These are phyloP conservation scores for Daldinia sp. DNA, from an alignment of 2,329 filamentous ascomycete species.

Conservation along the genomic window DNA sequence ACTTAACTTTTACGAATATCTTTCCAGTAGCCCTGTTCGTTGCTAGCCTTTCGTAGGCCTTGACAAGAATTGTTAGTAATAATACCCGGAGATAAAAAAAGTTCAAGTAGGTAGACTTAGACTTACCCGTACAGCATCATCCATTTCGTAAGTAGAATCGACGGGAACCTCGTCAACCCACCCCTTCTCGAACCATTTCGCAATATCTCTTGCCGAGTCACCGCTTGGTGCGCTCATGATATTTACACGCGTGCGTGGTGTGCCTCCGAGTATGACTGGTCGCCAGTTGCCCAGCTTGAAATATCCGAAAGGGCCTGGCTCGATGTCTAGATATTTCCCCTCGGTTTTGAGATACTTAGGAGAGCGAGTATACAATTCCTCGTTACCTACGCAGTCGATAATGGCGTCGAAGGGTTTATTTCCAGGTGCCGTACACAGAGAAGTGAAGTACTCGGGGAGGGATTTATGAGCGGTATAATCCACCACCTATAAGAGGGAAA, in stretches of 20 bases:
- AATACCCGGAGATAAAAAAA: not conserved
- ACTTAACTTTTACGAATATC: not conserved
- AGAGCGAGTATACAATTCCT: not conserved
- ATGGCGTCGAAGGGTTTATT: not conserved
- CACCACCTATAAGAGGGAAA: not conserved
- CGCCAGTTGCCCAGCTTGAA: constrained; percentile 32
- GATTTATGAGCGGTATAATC: not conserved
- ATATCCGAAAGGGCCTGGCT: constrained; percentile 28
- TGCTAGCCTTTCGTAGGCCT: not conserved
- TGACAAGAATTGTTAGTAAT: not conserved
- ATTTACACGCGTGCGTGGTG: not conserved
- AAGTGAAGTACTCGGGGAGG: not conserved
- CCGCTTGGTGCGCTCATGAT: not conserved
- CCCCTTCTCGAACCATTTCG: not conserved
- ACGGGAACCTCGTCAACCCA: not conserved
- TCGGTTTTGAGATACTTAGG: not conserved
- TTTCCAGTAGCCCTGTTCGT: not conserved
- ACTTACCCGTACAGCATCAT: not conserved
- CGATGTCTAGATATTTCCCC: constrained; percentile 39
- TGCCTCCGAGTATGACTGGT: constrained; percentile 32
- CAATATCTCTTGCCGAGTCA: not conserved
- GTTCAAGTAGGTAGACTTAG: not conserved
- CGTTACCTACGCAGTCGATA: not conserved
- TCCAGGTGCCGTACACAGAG: not conserved
- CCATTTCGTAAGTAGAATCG: not conserved